These are phyloP conservation scores for Trematosphaeria pertusa DNA, from an alignment of 2,329 filamentous ascomycete species.

Conservation along the genomic window DNA sequence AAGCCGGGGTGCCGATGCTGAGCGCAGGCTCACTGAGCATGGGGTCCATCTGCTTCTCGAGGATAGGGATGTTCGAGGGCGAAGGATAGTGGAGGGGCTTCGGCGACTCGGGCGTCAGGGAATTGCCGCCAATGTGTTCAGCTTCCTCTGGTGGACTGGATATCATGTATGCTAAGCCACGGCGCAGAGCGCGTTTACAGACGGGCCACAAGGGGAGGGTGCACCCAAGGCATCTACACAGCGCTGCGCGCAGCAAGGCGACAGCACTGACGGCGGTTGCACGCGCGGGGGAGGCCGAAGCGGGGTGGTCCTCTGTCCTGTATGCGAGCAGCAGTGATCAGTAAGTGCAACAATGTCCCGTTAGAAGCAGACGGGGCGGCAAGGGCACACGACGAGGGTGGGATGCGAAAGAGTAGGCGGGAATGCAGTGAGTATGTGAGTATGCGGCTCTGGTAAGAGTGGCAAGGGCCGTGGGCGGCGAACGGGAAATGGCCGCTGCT, in stretches of 20 bases:
- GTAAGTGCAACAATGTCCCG: not conserved
- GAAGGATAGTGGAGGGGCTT: constrained; percentile 72
- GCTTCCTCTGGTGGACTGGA: constrained; percentile 62
- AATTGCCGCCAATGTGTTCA: constrained; percentile 68
- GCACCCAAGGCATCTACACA: constrained; percentile 37
- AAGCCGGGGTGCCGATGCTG: constrained; percentile 55
- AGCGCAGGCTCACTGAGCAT: constrained; percentile 71
- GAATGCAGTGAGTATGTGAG: not conserved
- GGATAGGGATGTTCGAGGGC: constrained; percentile 71
- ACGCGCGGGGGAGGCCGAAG: constrained; percentile 1
- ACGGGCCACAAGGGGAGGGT: constrained; percentile 22
- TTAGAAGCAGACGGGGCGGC: not conserved
- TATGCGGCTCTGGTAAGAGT: not conserved
- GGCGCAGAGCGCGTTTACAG: constrained; percentile 27
- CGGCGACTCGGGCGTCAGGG: constrained; percentile 73
- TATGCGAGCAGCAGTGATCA: constrained; percentile 10
- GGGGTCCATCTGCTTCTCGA: constrained; percentile 75
- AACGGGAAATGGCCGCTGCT: not conserved
- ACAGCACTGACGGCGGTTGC: constrained; percentile 2
- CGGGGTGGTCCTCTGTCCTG: constrained; percentile 6
- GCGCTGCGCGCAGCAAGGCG: constrained; percentile 15
- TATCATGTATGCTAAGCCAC: constrained; percentile 59
- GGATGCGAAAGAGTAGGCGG: not conserved
- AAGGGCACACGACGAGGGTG: not conserved
- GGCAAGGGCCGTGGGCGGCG: not conserved